phyloP scores from a whole-genome alignment of 352 stramenopile species.

The Globisporangium camurandrum region DNA sequence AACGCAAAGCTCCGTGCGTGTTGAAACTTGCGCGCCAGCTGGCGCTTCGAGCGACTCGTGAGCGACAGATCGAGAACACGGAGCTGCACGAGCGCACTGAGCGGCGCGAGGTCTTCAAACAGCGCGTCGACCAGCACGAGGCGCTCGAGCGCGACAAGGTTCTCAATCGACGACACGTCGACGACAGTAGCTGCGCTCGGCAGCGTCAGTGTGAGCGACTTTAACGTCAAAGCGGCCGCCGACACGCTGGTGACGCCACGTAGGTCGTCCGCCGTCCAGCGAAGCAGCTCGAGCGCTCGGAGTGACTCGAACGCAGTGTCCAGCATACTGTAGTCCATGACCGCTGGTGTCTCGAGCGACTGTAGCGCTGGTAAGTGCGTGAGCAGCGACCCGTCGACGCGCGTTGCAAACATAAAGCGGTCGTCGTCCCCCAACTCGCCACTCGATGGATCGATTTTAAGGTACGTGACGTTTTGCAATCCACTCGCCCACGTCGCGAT shows the following conservation, averaged over 20 bases:
- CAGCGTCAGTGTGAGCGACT: conserved; percentile 25
- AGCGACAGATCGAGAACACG: conserved; percentile 45
- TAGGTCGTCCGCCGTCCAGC: conserved; percentile 34
- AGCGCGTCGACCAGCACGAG: conserved; percentile 47
- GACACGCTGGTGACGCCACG: conserved; percentile 18
- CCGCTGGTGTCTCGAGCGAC: conserved; percentile 23
- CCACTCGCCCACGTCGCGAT: conserved; percentile 18
- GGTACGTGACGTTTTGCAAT: conserved; percentile 27
- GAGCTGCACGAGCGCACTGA: conserved; percentile 32
- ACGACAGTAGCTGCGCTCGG: conserved; percentile 28
- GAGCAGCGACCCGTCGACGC: conserved; percentile 29
- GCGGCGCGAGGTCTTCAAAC: conserved; percentile 36
- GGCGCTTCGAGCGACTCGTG: conserved; percentile 31
- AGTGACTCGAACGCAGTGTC: conserved; percentile 19
- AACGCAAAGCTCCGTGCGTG: conserved; percentile 40
- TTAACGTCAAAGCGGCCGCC: conserved; percentile 5
- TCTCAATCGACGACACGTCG: conserved; percentile 31
- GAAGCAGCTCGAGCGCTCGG: conserved; percentile 28
- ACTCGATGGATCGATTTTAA: conserved; percentile 25
- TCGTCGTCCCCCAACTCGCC: conserved; percentile 20
- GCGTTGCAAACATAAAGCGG: conserved; percentile 21
- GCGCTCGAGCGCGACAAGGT: conserved; percentile 27
- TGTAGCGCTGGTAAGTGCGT: conserved; percentile 15
- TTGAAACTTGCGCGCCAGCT: conserved; percentile 29
- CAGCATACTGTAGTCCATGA: conserved; percentile 27